Evolutionary conservation across 352 stramenopile species (phyloP).

Genomic region (Pythium sukuiense): DNA sequence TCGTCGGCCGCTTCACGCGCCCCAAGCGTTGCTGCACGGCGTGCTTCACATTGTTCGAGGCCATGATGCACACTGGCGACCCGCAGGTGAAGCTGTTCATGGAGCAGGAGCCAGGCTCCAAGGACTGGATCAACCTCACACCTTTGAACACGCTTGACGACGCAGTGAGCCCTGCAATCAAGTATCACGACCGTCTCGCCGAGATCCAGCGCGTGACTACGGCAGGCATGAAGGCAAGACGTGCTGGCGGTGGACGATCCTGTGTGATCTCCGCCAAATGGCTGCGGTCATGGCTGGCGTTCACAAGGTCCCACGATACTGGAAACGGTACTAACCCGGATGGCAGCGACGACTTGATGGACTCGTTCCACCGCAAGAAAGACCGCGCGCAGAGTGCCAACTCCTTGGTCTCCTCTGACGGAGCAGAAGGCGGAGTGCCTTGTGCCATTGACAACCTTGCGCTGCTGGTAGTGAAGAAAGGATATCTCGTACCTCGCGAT

Average conservation of each 20-base stretch:
- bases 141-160: slow-evolving; percentile 2
- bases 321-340: slow-evolving; percentile 22
- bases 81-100: slow-evolving; percentile 38
- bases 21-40: slow-evolving; percentile 61
- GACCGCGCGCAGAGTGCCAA: slow-evolving; percentile 14
- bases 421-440: slow-evolving; percentile 20
- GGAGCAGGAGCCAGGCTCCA: slow-evolving; percentile 17
- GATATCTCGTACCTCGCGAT: slow-evolving; percentile 44
- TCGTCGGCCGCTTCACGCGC: slow-evolving; percentile 49
- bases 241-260: slow-evolving; percentile 49
- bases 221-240: slow-evolving; percentile 58
- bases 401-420: slow-evolving; percentile 2
- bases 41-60: slow-evolving; percentile 58
- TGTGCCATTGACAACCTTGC: slow-evolving; percentile 64
- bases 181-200: slow-evolving; percentile 47
- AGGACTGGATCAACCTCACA: slow-evolving; percentile 30
- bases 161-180: background rate
- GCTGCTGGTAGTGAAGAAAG: slow-evolving; percentile 54
- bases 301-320: slow-evolving; percentile 31
- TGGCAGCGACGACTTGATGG: background rate
- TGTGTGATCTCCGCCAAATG: slow-evolving; percentile 62
- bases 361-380: slow-evolving; percentile 9
- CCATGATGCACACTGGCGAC: slow-evolving; percentile 53
- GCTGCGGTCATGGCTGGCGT: slow-evolving; percentile 65
- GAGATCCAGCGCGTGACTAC: slow-evolving; percentile 75